Evolutionary conservation across 805 yeast species (phyloP).

Genomic region (Ogataea populi-albae): DNA sequence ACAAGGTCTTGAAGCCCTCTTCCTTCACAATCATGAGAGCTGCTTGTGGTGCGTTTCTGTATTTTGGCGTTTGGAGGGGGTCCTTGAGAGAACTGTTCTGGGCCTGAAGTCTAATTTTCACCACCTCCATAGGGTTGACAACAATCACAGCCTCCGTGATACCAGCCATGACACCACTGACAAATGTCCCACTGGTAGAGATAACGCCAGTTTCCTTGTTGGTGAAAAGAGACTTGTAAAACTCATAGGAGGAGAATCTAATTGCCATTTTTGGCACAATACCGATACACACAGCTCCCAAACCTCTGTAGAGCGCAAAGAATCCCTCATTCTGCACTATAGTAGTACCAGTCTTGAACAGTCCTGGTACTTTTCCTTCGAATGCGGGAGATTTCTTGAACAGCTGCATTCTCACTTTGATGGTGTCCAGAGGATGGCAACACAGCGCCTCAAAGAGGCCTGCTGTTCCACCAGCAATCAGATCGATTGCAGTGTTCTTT

Average conservation of each 20-base stretch:
- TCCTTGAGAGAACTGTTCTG: slow-evolving; percentile 91
- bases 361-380: slow-evolving; percentile 72
- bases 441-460: slow-evolving; percentile 96
- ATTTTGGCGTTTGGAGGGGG: slow-evolving; percentile 73
- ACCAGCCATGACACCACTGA: slow-evolving; percentile 98
- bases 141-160: slow-evolving; percentile 91
- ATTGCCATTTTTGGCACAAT: slow-evolving; percentile 98
- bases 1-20: slow-evolving; percentile 85
- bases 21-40: slow-evolving; percentile 78
- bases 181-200: slow-evolving; percentile 70
- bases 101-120: slow-evolving; percentile 93
- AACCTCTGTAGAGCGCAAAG: slow-evolving; percentile 87
- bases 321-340: slow-evolving; percentile 80
- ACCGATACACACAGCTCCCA: slow-evolving; percentile 96
- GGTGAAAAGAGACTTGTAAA: slow-evolving; percentile 67
- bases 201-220: slow-evolving; percentile 60
- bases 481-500: slow-evolving; percentile 54
- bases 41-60: slow-evolving; percentile 91
- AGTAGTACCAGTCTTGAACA: slow-evolving; percentile 72
- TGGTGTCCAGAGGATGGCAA: slow-evolving; percentile 97
- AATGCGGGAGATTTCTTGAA: slow-evolving; percentile 61
- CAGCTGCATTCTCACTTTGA: slow-evolving; percentile 96
- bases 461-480: slow-evolving; percentile 94
- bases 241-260: slow-evolving; percentile 91
- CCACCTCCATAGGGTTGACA: slow-evolving; percentile 97